Evolutionary conservation across 176 grass and related monocot species (phyloP), one percentile per base, ranked within the genome.

Genomic region (Thinopyrum elongatum): DNA sequence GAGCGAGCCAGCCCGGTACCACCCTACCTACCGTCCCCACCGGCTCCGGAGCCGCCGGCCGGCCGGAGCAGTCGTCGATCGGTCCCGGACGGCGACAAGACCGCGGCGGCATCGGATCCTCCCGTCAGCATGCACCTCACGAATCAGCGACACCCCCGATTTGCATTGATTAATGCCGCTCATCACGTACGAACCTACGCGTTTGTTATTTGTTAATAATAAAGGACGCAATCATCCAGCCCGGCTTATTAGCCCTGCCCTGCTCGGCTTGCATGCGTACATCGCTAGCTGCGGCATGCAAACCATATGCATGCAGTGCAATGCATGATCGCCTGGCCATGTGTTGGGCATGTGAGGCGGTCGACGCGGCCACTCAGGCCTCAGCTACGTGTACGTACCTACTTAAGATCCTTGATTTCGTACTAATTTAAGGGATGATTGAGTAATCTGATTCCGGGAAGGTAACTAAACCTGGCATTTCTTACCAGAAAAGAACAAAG

Each of bases 331-430:
- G 35, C 46, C 80, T 83, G 80, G 80, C 87, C 86, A 78, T 83
- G 80, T 88, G 86, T 69, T 7, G 73, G 15, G 73, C 86, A 88
- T 83, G 86, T 83, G 80, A 70, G 21, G 23, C 28, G 64, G 86
- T 78, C 62, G 61, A 31, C 22, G 9, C 53, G 15, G 9, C 49
- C 76, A 46, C 26, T 29, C 22, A 1, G 7, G 3, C 78, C 13
- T 25, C 22, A 1, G 21, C 29, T 61, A 83, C 80, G 73, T 70
- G 62, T 74, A 81, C 14, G 16, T 19, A 19, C 49, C 17, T 55
- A 46, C 47, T 53, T 17, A 22, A 78, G 10, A 79, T 72, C 81
- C 80, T 70, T 12, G 46, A 51, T 83, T 34, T n/a, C 80, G 35
- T 35, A 78, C 83, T 55, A 5, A 28, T 30, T 78, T 57, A 55